Evolutionary conservation across 2,329 filamentous ascomycete species (phyloP).

Genomic region (Exserohilum rostratum): DNA sequence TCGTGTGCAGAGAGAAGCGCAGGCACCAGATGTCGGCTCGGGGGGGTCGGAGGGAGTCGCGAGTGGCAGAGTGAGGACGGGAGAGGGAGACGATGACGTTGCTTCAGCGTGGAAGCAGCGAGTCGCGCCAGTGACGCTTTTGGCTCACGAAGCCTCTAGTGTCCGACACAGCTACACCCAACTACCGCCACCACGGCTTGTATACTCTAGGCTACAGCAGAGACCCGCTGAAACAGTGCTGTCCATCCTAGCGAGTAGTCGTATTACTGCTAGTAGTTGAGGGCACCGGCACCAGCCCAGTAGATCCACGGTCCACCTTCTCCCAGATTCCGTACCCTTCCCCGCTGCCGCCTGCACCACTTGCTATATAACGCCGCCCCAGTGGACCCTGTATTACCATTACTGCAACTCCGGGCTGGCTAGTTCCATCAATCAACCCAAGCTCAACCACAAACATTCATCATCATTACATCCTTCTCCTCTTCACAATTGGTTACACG

Average conservation of each 20-base stretch:
- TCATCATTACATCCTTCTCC: not conserved
- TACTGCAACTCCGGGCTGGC: not conserved
- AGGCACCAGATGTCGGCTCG: conserved; percentile 8
- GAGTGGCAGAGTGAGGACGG: conserved; percentile 10
- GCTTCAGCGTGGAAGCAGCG: conserved; percentile 9
- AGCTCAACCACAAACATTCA: conserved; percentile 1
- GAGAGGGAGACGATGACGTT: conserved; percentile 25
- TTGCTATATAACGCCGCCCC: conserved; percentile 7
- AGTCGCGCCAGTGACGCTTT: conserved; percentile 21
- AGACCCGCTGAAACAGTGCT: not conserved
- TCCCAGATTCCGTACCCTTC: conserved; percentile 16
- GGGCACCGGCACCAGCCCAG: not conserved
- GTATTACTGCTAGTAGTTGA: not conserved
- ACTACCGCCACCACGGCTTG: not conserved
- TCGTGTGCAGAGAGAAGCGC: conserved; percentile 1
- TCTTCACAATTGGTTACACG: not conserved
- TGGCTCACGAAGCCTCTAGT: conserved; percentile 15
- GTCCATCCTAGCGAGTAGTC: not conserved
- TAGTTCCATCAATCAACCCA: not conserved
- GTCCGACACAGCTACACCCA: conserved; percentile 7
- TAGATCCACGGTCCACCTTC: conserved; percentile 24
- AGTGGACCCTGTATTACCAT: conserved; percentile 4
- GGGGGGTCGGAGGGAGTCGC: conserved; percentile 15
- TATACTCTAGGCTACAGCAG: not conserved
- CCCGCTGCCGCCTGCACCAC: conserved; percentile 17